These are phyloP conservation scores for Cladophialophora carrionii DNA, from an alignment of 2,329 filamentous ascomycete species.

Conservation along the genomic window DNA sequence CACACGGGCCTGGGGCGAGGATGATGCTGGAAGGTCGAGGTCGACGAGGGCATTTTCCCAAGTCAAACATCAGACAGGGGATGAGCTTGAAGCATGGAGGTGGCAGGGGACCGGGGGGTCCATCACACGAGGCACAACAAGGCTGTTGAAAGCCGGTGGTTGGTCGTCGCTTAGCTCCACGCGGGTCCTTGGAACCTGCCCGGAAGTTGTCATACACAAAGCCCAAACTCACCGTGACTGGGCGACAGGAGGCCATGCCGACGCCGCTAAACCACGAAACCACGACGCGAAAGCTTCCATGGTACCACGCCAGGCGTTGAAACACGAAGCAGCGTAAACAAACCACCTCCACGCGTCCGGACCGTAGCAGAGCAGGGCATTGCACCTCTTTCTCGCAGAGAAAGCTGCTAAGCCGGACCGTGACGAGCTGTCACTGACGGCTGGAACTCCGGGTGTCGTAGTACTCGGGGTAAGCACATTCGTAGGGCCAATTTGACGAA, in stretches of 20 bases:
- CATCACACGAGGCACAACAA: slow-evolving; percentile 27
- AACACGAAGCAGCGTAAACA: slow-evolving; percentile 17
- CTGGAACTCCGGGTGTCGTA: not conserved
- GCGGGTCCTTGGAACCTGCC: slow-evolving; percentile 15
- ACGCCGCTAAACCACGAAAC: slow-evolving; percentile 16
- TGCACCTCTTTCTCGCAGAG: not conserved
- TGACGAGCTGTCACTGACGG: not conserved
- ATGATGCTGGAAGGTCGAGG: slow-evolving; percentile 27
- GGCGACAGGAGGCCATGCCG: slow-evolving; percentile 3
- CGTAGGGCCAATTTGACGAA: not conserved
- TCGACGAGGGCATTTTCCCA: slow-evolving; percentile 26
- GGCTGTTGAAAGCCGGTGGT: slow-evolving; percentile 18
- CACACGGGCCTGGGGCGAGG: slow-evolving; percentile 10
- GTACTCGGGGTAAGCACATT: not conserved
- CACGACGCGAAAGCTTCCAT: slow-evolving; percentile 3
- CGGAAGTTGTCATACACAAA: slow-evolving; percentile 19
- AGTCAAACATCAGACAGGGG: slow-evolving; percentile 33
- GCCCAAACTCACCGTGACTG: slow-evolving; percentile 12
- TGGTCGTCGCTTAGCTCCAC: slow-evolving; percentile 20
- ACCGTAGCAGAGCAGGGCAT: not conserved
- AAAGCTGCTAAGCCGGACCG: not conserved
- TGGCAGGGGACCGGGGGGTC: slow-evolving; percentile 14
- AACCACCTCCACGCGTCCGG: not conserved
- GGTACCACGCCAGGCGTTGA: slow-evolving; percentile 5
- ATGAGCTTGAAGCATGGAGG: slow-evolving; percentile 20